Base-by-base conservation (phyloP, 208 protist genomes). In the Entamoeba moshkovskii region DNA sequence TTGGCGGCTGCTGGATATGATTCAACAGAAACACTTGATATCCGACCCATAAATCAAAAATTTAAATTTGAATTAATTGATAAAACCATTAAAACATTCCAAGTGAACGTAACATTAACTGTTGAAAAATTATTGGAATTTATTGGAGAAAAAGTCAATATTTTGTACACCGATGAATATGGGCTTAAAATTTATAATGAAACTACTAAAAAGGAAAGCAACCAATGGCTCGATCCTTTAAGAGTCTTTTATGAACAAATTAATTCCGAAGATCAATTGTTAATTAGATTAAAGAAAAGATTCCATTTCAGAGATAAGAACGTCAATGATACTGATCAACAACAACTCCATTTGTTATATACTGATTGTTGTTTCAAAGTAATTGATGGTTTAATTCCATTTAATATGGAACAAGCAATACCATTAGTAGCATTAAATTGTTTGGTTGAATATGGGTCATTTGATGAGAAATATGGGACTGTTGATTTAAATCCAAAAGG, bases 191-290 rank as follows among this genome's bases (percentile, higher is more conserved):
- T 85, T 13, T 85, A 85, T 8, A 85, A 85, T 85, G 59, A 85
- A 85, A 3, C 33, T 13, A 85, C 59, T 33, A 85, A 85, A 22
- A 85, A 85, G 25, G 59, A 85, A 85, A 38, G 3, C n/a, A 29
- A 42, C n/a, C 59, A 85, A 16, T 85, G 59, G 59, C 59, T 85
- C 8, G 59, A 85, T 38, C 22, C 22, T 33, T 85, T 85, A 85
- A 85, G 59, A 85, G 59, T 85, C 13, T 85, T 85, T 85, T 85
- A 85, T 38, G 59, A 85, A 85, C 59, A 85, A 38, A 85, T 85
- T 85, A 38, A 85, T 38, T 85, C 59, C 13, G 59, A 85, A 8
- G 33, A 85, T 38, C 59, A 85, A 29, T 38, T 85, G 25, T 85
- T 85, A 85, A 85, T 85, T 85, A 11, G 59, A 13, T 85, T 85